phyloP scores from a whole-genome alignment of 2,329 filamentous ascomycete species.

The Orbilia ellipsospora region DNA sequence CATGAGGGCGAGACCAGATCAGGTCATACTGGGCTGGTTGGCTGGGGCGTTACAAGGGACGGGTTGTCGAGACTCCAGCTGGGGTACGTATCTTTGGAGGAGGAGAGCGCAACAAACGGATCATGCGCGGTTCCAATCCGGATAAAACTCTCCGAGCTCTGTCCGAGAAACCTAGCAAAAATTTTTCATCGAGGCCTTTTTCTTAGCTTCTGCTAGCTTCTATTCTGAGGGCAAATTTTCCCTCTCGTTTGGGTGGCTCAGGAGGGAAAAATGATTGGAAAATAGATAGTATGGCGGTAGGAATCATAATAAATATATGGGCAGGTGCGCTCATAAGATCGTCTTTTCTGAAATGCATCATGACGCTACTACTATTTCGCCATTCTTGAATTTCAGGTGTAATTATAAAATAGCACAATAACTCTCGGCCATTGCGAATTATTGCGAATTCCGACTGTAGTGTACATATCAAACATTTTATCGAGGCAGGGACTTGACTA shows the following conservation, averaged over 20 bases:
- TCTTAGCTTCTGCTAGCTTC: neutral
- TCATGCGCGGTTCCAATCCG: conserved; percentile 27
- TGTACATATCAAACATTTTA: conserved; percentile 29
- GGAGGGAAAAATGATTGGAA: neutral
- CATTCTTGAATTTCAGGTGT: neutral
- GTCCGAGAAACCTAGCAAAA: conserved; percentile 17
- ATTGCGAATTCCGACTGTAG: neutral
- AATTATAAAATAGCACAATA: conserved; percentile 38
- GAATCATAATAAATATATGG: too few relatives aligned
- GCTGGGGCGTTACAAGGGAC: too few relatives aligned
- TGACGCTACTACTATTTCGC: conserved; percentile 24
- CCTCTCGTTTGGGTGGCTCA: neutral
- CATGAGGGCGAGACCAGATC: too few relatives aligned
- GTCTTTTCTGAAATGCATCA: conserved; percentile 18
- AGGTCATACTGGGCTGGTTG: too few relatives aligned
- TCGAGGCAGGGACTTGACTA: conserved; percentile 3
- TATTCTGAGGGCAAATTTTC: neutral
- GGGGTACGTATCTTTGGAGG: neutral
- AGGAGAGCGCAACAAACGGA: neutral
- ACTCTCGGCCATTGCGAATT: conserved; percentile 38
- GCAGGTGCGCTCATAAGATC: neutral
- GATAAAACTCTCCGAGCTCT: conserved; percentile 50
- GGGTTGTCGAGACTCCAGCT: too few relatives aligned
- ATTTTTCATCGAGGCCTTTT: conserved; percentile 9
- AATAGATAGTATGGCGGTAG: neutral